phyloP scores from a whole-genome alignment of 768 basidiomycete genomes.

The Naganishia vishniacii region DNA sequence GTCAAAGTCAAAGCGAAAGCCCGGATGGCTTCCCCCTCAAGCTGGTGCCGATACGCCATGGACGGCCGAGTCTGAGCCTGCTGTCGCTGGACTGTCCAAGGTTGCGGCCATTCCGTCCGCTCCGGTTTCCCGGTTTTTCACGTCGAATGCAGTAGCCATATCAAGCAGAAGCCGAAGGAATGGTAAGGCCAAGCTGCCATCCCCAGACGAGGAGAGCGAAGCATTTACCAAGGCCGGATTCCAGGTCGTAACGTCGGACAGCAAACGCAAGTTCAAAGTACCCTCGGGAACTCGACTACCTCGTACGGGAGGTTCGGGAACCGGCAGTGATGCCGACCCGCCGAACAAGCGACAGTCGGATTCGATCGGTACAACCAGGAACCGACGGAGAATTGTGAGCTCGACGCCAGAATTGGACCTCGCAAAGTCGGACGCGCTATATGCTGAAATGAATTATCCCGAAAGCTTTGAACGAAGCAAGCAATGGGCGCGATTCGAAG shows the following conservation, averaged over 20 bases:
- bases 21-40: constrained; percentile 2
- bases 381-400: constrained; percentile 19
- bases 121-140: not conserved
- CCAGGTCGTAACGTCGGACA: not conserved
- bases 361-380: not conserved
- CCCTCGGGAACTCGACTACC: not conserved
- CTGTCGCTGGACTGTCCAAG: not conserved
- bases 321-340: constrained; percentile 1
- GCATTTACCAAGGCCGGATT: not conserved
- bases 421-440: constrained; percentile 3
- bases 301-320: constrained; percentile 2
- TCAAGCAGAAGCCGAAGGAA: not conserved
- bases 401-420: constrained; percentile 12
- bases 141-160: not conserved
- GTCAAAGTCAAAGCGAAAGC: constrained; percentile 7
- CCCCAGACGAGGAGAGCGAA: not conserved
- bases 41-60: constrained; percentile 5
- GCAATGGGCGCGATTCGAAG: constrained; percentile 1
- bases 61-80: not conserved
- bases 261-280: not conserved
- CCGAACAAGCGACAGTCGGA: not conserved
- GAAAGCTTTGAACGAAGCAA: constrained; percentile 20
- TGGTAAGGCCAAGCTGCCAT: not conserved
- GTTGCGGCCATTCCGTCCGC: not conserved
- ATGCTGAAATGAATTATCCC: constrained; percentile 20